Percentiles rank a stretch among this genome's conserved stretches.
Evolutionary conservation across 2,329 filamentous ascomycete genomes (phyloP).

Genomic region (Colletotrichum theobromicola): DNA sequence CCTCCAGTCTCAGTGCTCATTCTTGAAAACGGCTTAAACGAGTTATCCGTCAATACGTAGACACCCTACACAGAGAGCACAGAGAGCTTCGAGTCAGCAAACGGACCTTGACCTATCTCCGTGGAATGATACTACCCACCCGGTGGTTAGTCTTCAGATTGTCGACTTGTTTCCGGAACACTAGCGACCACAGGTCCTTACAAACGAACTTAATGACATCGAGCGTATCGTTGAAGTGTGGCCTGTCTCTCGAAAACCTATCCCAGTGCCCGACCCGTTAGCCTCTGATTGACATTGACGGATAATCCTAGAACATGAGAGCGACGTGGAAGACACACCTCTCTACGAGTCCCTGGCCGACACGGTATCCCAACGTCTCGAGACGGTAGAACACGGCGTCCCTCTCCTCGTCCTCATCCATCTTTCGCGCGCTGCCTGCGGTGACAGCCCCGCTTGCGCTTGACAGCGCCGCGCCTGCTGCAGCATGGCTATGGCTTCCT

Average conservation of each 20-base stretch:
- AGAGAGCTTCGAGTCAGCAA: not conserved
- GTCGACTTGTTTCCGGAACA: slow-evolving; percentile 97
- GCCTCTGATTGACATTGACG: not conserved
- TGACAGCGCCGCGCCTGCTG: slow-evolving; percentile 20
- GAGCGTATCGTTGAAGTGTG: slow-evolving; percentile 88
- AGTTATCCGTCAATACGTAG: slow-evolving; percentile 93
- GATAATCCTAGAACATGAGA: not conserved
- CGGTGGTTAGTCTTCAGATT: slow-evolving; percentile 98
- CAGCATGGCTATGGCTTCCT: slow-evolving; percentile 2
- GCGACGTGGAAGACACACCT: slow-evolving; percentile 59
- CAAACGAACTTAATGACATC: slow-evolving; percentile 98
- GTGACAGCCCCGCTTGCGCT: slow-evolving; percentile 23
- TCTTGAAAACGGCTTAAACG: slow-evolving; percentile 84
- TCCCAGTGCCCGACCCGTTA: not conserved
- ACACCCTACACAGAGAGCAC: slow-evolving; percentile 66
- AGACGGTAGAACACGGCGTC: slow-evolving; percentile 87
- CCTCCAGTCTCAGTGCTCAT: slow-evolving; percentile 86
- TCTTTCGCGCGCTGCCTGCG: slow-evolving; percentile 32
- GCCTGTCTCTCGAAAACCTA: slow-evolving; percentile 82
- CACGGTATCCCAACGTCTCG: slow-evolving; percentile 86
- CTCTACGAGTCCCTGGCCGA: slow-evolving; percentile 91
- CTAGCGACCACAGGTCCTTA: slow-evolving; percentile 95
- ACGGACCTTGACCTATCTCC: not conserved
- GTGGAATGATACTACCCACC: slow-evolving; percentile 46
- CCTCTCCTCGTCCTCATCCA: slow-evolving; percentile 80